phyloP scores from a whole-genome alignment of 495 filamentous ascomycete genomes.

The Filosporella fistucella region DNA sequence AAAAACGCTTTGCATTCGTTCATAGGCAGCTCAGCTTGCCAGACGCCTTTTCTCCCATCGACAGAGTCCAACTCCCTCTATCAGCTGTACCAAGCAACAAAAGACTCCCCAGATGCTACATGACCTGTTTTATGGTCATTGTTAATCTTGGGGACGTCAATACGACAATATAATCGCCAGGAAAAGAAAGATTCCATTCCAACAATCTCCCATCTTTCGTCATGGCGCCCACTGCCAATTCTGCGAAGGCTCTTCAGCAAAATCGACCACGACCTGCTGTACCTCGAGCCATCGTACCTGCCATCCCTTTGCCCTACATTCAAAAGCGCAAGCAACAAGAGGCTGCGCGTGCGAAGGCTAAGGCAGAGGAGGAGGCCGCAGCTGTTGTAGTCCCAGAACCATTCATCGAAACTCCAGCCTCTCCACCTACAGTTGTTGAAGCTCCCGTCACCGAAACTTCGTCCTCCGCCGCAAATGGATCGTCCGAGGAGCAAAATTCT shows the following conservation, averaged over 20 bases:
- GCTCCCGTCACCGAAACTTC: constrained; percentile 4
- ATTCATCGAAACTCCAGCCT: neutral
- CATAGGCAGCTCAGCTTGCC: no score
- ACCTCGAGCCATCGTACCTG: constrained; percentile 25
- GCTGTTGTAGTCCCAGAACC: constrained; percentile 10
- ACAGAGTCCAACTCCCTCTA: neutral
- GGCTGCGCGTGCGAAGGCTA: constrained; percentile 16
- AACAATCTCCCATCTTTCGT: neutral
- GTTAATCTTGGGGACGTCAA: constrained; percentile 30
- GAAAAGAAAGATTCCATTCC: neutral
- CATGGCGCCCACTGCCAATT: constrained; percentile 20
- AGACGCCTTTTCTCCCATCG: no score
- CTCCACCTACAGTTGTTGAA: neutral
- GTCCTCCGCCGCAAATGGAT: constrained; percentile 16
- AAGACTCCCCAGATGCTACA: constrained; percentile 29
- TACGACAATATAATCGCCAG: neutral
- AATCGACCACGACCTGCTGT: constrained; percentile 27
- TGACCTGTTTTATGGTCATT: constrained; percentile 25
- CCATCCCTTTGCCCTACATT: constrained; percentile 34
- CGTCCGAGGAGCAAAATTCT: neutral
- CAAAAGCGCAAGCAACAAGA: constrained; percentile 27
- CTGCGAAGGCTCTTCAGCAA: constrained; percentile 19
- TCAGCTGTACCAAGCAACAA: constrained; percentile 5
- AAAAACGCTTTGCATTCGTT: no score
- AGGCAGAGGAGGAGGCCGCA: constrained; percentile 12